A percentile compares a stretch with the other conserved stretches of the same genome.
Conservation (phyloP, 2,329 filamentous ascomycete genomes). For the Talaromyces rugulosus region DNA sequence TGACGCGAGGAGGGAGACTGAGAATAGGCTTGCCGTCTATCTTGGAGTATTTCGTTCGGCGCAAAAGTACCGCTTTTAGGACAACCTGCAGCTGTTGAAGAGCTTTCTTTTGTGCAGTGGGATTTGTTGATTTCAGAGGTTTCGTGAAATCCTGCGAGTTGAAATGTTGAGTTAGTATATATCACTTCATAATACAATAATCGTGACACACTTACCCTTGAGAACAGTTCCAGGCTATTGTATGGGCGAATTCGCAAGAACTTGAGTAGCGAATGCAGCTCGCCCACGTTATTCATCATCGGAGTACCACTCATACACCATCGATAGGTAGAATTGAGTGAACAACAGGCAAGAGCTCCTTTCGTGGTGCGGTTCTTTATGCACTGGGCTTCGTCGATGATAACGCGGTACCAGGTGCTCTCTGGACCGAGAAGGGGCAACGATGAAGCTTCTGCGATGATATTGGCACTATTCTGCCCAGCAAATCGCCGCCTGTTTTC, state of each 20-base stretch:
- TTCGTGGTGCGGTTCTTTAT: slow-evolving; percentile 72
- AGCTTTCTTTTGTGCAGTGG: slow-evolving; percentile 40
- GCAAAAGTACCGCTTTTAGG: slow-evolving; percentile 74
- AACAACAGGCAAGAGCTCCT: slow-evolving; percentile 56
- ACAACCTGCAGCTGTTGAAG: slow-evolving; percentile 71
- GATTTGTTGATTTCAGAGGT: slow-evolving; percentile 44
- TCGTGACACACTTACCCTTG: slow-evolving; percentile 39
- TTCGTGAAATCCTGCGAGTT: slow-evolving; percentile 46
- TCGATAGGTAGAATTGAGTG: slow-evolving; percentile 58
- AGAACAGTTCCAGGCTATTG: slow-evolving; percentile 60
- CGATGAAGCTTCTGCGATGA: slow-evolving; percentile 25
- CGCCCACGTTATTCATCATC: slow-evolving; percentile 81
- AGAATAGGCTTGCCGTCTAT: slow-evolving; percentile 78
- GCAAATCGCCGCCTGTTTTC: slow-evolving; percentile 48
- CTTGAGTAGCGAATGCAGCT: slow-evolving; percentile 71
- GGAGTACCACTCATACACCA: slow-evolving; percentile 78
- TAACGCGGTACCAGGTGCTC: slow-evolving; percentile 63
- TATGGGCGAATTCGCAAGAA: slow-evolving; percentile 78
- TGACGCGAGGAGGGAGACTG: slow-evolving; percentile 61
- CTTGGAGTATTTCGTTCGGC: slow-evolving; percentile 73
- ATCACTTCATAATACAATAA: background rate
- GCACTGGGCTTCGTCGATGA: slow-evolving; percentile 75
- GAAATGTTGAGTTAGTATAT: slow-evolving; percentile 11
- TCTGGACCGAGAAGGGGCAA: slow-evolving; percentile 59
- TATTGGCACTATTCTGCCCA: slow-evolving; percentile 31